Conservation (phyloP, 2,329 filamentous ascomycete species). For the Fusarium algeriense region DNA sequence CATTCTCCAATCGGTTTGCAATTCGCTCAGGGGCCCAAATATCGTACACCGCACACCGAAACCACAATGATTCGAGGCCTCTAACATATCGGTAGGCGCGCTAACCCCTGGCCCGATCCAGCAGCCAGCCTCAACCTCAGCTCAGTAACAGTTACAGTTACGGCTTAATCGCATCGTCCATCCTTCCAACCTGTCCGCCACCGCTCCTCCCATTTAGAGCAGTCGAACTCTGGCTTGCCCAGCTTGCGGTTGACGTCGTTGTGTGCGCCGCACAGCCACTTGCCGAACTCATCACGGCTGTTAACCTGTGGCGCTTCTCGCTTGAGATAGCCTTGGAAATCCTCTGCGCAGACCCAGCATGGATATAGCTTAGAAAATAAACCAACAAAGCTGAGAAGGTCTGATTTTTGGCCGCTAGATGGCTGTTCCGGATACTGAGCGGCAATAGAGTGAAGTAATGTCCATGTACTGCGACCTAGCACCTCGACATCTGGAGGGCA, state of each 20-base stretch:
- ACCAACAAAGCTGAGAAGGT: slow-evolving; percentile 81
- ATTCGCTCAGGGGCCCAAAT: not conserved
- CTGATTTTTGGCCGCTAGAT: slow-evolving; percentile 74
- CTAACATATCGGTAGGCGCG: slow-evolving; percentile 10
- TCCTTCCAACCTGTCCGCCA: slow-evolving; percentile 92
- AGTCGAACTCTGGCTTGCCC: slow-evolving; percentile 93
- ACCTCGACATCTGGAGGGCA: slow-evolving; percentile 92
- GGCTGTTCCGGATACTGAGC: slow-evolving; percentile 84
- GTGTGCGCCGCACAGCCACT: slow-evolving; percentile 87
- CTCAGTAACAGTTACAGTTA: slow-evolving; percentile 18
- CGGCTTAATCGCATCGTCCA: slow-evolving; percentile 67
- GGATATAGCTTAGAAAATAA: slow-evolving; percentile 91
- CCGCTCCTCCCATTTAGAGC: slow-evolving; percentile 88
- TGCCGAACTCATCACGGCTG: slow-evolving; percentile 77
- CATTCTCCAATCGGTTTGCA: not conserved
- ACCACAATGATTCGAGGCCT: slow-evolving; percentile 11
- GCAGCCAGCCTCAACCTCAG: slow-evolving; percentile 29
- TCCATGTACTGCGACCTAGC: slow-evolving; percentile 92
- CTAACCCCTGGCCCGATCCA: slow-evolving; percentile 15
- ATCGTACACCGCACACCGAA: slow-evolving; percentile 39
- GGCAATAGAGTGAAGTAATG: slow-evolving; percentile 90
- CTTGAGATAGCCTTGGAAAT: slow-evolving; percentile 86
- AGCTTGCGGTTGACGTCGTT: slow-evolving; percentile 91
- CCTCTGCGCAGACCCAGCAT: slow-evolving; percentile 94
- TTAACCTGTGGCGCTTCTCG: slow-evolving; percentile 73